Percentiles rank a stretch among this genome's conserved stretches.
Conservation (phyloP, 2,329 filamentous ascomycete genomes). For the Hypoxylon sp. region DNA sequence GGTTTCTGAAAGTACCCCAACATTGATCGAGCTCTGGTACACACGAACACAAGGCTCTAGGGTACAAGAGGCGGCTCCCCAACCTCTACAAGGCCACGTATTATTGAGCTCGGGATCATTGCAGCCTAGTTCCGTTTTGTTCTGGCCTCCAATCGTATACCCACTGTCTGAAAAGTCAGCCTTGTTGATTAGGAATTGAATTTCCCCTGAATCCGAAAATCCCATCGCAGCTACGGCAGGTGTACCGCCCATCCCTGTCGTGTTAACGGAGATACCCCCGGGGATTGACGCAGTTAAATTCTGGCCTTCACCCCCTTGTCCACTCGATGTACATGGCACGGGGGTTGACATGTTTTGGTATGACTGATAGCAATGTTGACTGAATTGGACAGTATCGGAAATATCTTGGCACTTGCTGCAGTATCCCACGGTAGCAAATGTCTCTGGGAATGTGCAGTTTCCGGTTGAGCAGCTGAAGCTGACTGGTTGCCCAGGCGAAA, state of each 20-base stretch:
- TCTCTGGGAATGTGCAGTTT: conserved; percentile 11
- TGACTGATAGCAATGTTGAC: neutral
- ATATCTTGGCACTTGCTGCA: conserved; percentile 15
- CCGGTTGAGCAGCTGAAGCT: conserved; percentile 15
- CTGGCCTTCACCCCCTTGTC: neutral
- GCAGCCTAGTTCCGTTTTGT: neutral
- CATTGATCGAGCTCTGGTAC: conserved; percentile 14
- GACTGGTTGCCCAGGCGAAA: neutral
- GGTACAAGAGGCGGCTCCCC: conserved; percentile 14
- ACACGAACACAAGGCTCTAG: conserved; percentile 19
- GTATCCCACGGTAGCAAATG: conserved; percentile 14
- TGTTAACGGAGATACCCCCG: neutral
- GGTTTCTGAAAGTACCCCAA: conserved; percentile 5
- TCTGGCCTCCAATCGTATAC: neutral
- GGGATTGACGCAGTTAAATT: neutral
- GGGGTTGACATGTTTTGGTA: neutral
- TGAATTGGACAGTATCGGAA: conserved; percentile 8
- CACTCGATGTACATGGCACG: neutral
- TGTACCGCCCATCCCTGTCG: neutral
- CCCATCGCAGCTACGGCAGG: neutral
- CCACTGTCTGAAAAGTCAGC: neutral
- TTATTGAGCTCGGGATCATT: neutral
- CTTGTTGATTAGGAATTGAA: neutral
- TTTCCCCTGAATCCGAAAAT: neutral
- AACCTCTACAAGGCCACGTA: conserved; percentile 13